Evolutionary conservation across 2,329 filamentous ascomycete genomes (phyloP).

Genomic region (Xylaria sp.): DNA sequence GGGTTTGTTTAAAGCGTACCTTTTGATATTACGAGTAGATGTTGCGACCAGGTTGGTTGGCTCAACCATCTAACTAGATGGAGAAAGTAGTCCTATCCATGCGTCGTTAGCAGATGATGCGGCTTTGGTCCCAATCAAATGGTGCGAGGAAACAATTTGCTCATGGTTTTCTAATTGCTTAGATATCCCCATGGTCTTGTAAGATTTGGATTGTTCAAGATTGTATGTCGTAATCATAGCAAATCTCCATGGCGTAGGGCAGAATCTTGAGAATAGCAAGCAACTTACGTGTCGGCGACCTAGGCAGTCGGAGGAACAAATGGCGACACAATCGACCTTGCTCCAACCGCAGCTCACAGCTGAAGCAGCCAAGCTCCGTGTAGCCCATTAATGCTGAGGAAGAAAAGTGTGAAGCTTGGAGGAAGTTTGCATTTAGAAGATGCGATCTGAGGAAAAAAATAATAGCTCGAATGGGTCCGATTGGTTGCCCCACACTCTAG

Average conservation of each 20-base stretch:
- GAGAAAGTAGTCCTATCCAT: conserved; percentile 1
- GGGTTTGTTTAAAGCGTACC: conserved; percentile 21
- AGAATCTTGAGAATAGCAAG: neutral
- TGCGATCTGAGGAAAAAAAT: conserved; percentile 36
- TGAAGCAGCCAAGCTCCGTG: neutral
- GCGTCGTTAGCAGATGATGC: conserved; percentile 34
- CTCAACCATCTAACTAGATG: neutral
- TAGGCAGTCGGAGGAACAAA: conserved; percentile 20
- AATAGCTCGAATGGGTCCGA: conserved; percentile 20
- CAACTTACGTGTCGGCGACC: conserved; percentile 8
- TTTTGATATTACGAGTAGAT: conserved; percentile 12
- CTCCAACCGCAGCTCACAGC: neutral
- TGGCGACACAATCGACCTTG: neutral
- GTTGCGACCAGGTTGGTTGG: neutral
- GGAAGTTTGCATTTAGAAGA: conserved; percentile 15
- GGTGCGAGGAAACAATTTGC: conserved; percentile 49
- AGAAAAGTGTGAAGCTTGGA: conserved; percentile 28
- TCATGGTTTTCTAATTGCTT: conserved; percentile 66
- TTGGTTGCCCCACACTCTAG: conserved; percentile 24
- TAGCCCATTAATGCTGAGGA: conserved; percentile 23
- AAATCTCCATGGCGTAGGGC: conserved; percentile 39
- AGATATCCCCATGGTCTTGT: conserved; percentile 66
- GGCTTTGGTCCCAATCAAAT: neutral
- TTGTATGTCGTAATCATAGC: conserved; percentile 56
- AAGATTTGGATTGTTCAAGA: conserved; percentile 72